A percentile compares a stretch with the other conserved stretches of the same genome.
phyloP scores from a whole-genome alignment of 2,329 filamentous ascomycete genomes.

The Cucurbitaria berberidis region DNA sequence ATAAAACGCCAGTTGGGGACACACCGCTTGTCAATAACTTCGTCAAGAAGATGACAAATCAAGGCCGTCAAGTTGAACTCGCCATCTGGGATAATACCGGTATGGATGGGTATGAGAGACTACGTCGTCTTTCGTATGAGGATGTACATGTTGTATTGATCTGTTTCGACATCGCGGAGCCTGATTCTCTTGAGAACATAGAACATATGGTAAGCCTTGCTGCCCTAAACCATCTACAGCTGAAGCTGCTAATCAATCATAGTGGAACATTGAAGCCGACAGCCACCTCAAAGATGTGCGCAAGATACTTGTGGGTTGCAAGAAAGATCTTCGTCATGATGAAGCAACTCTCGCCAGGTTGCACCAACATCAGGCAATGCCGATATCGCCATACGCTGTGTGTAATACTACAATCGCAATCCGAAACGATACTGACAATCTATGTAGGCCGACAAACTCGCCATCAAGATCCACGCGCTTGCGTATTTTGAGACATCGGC shows the following conservation, averaged over 20 bases:
- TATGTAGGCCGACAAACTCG: slow-evolving; percentile 18
- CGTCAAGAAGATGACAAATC: background rate
- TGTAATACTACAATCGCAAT: background rate
- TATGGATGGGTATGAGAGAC: background rate
- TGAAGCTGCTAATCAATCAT: background rate
- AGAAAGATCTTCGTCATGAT: slow-evolving; percentile 14
- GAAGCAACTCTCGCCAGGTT: background rate
- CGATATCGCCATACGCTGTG: background rate
- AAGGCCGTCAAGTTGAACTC: slow-evolving; percentile 8
- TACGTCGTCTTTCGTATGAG: slow-evolving; percentile 6
- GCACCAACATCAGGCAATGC: background rate
- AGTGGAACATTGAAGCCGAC: slow-evolving; percentile 22
- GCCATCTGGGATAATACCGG: slow-evolving; percentile 11
- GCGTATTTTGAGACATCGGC: slow-evolving; percentile 27
- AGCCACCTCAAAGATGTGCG: slow-evolving; percentile 11
- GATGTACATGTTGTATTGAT: slow-evolving; percentile 16
- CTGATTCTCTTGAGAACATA: slow-evolving; percentile 15
- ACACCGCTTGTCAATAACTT: slow-evolving; percentile 1
- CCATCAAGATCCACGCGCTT: slow-evolving; percentile 14
- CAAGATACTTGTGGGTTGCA: slow-evolving; percentile 25
- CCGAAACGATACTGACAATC: background rate
- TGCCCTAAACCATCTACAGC: background rate
- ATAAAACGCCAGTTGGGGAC: background rate
- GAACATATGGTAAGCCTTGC: slow-evolving; percentile 9
- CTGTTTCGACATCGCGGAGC: slow-evolving; percentile 20